These are phyloP conservation scores for Phytophthora pini DNA, from an alignment of 352 stramenopile species.

Conservation along the genomic window DNA sequence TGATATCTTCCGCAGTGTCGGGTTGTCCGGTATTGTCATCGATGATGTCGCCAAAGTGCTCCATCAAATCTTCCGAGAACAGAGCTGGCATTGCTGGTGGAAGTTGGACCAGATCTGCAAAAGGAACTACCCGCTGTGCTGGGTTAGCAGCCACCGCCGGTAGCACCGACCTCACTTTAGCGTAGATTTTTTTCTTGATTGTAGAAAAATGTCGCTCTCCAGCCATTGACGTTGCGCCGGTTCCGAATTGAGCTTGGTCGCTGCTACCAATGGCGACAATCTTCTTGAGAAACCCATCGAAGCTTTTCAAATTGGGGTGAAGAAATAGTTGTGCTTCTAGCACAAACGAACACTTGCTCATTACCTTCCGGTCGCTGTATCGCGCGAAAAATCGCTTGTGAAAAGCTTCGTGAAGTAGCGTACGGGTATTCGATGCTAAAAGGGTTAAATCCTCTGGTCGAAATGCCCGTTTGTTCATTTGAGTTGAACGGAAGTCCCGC, in stretches of 20 bases:
- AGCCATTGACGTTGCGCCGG: not conserved
- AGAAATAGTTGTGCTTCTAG: conserved; percentile 11
- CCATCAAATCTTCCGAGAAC: not conserved
- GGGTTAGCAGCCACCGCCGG: not conserved
- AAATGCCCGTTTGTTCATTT: conserved; percentile 1
- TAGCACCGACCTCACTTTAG: conserved; percentile 1
- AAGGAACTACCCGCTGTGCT: no score
- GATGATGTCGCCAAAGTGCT: not conserved
- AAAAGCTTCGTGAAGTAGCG: conserved; percentile 3
- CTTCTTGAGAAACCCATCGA: conserved; percentile 12
- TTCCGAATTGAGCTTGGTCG: not conserved
- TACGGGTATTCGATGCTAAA: conserved; percentile 4
- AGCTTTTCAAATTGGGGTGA: conserved; percentile 13
- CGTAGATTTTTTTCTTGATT: conserved; percentile 10
- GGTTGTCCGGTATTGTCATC: not conserved
- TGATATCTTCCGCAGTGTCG: not conserved
- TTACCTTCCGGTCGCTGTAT: conserved; percentile 9
- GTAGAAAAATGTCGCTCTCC: not conserved
- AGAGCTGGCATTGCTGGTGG: not conserved
- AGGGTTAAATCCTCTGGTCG: conserved; percentile 6
- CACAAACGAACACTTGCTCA: conserved; percentile 15
- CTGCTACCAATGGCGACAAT: conserved; percentile 4
- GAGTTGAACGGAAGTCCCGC: conserved; percentile 1
- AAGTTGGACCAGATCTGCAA: no score
- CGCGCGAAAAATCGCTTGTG: conserved; percentile 5